These are phyloP conservation scores for Populus trichocarpa DNA, from an alignment of 441 rosid species.

Conservation along the genomic window DNA sequence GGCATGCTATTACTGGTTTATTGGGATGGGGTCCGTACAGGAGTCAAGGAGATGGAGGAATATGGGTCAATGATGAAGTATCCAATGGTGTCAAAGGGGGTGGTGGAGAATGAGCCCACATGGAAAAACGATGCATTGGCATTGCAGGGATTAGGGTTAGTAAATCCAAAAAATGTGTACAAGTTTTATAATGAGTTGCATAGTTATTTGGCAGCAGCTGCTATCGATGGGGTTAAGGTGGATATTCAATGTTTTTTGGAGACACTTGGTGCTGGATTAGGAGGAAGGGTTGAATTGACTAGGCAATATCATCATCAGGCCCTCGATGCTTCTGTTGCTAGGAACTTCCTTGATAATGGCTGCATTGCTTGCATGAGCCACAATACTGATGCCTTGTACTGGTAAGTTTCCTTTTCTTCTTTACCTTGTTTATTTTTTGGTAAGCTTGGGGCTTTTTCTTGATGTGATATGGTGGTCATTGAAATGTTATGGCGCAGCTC, in stretches of 20 bases:
- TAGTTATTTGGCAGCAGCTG: conserved; percentile 71
- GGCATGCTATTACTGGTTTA: conserved; percentile 94
- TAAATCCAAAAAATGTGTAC: conserved; percentile 65
- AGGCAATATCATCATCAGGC: conserved; percentile 89
- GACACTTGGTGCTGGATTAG: conserved; percentile 82
- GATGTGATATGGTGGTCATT: conserved; percentile 2
- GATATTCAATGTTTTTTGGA: conserved; percentile 85
- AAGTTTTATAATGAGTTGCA: conserved; percentile 76
- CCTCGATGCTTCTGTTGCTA: conserved; percentile 72
- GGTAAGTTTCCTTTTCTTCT: conserved; percentile 28
- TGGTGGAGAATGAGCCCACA: conserved; percentile 66
- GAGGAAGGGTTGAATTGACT: conserved; percentile 84
- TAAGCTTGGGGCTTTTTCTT: neutral
- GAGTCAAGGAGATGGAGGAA: conserved; percentile 54
- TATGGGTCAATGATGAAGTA: conserved; percentile 72
- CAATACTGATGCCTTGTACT: conserved; percentile 86
- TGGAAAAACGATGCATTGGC: conserved; percentile 68
- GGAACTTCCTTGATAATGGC: conserved; percentile 82
- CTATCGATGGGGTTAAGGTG: conserved; percentile 89
- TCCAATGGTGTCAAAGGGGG: conserved; percentile 63
- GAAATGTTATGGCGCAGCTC: conserved; percentile 42
- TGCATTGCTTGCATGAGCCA: conserved; percentile 96
- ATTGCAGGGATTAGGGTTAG: conserved; percentile 75
- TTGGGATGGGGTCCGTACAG: conserved; percentile 94
- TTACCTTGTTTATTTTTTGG: neutral